Conservation (phyloP, 345 rosid genomes). For the Acer yangbiense region DNA sequence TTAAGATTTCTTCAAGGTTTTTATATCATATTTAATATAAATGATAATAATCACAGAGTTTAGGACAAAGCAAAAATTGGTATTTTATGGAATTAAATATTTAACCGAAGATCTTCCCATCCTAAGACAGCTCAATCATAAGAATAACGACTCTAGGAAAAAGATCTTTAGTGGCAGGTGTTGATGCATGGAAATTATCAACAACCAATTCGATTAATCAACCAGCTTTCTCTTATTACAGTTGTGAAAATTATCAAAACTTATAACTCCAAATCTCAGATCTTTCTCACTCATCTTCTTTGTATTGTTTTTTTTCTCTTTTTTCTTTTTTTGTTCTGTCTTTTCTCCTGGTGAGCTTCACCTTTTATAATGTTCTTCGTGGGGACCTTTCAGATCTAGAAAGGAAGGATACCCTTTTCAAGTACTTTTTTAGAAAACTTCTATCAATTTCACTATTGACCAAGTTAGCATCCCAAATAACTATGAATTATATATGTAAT, state of each 20-base stretch:
- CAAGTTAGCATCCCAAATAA: background rate
- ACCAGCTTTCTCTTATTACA: no score
- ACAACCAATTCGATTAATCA: no score
- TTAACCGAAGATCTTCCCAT: background rate
- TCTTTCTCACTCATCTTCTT: no score
- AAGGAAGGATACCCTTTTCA: background rate
- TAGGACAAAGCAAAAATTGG: background rate
- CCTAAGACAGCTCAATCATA: background rate
- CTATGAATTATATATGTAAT: background rate
- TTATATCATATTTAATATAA: background rate
- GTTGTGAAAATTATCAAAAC: no score
- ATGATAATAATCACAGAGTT: background rate
- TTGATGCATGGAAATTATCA: no score
- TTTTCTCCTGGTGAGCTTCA: no score
- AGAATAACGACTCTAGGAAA: background rate
- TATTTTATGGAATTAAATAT: background rate
- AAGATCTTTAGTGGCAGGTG: background rate
- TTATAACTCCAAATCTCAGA: no score
- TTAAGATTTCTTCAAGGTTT: background rate
- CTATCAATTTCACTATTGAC: background rate
- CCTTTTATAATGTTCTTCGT: no score
- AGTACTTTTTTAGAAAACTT: background rate
- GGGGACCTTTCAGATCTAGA: background rate
- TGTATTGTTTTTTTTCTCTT: no score
- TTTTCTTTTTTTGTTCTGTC: no score